These are phyloP conservation scores for Aspergillus glaucus DNA, from an alignment of 2,329 filamentous ascomycete species.

Conservation along the genomic window DNA sequence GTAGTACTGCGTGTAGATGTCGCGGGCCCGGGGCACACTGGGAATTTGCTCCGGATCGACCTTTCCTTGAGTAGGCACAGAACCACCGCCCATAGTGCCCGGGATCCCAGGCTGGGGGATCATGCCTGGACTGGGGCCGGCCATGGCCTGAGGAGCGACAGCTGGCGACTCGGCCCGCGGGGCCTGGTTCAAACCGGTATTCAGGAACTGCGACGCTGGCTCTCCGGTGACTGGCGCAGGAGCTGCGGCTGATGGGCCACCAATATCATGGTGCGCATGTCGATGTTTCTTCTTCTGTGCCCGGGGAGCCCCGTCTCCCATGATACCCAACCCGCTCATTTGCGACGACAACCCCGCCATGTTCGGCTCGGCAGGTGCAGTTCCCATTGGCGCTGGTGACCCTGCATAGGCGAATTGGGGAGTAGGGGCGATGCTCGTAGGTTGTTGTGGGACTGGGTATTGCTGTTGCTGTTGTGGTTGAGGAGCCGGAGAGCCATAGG, in stretches of 20 bases:
- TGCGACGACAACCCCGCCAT: conserved; percentile 51
- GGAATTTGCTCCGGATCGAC: conserved; percentile 91
- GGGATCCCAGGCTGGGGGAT: conserved; percentile 28
- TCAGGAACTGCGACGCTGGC: conserved; percentile 54
- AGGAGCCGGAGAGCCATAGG: conserved; percentile 19
- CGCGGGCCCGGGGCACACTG: conserved; percentile 79
- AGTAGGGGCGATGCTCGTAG: conserved; percentile 16
- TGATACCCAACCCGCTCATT: conserved; percentile 70
- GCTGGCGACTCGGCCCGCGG: conserved; percentile 24
- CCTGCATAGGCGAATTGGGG: conserved; percentile 22
- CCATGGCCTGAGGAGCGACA: conserved; percentile 14
- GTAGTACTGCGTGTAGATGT: conserved; percentile 75
- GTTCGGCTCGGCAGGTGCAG: conserved; percentile 19
- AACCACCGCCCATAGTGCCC: conserved; percentile 47
- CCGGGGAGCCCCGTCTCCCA: conserved; percentile 42
- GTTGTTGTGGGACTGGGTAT: conserved; percentile 20
- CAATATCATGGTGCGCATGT: conserved; percentile 84
- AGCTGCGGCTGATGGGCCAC: conserved; percentile 46
- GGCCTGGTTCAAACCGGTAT: conserved; percentile 44
- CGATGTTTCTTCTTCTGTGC: conserved; percentile 80
- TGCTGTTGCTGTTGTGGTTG: conserved; percentile 11
- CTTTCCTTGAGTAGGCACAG: conserved; percentile 62
- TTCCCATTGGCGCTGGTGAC: conserved; percentile 19
- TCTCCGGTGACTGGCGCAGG: conserved; percentile 48
- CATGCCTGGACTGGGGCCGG: conserved; percentile 13